Evolutionary conservation across 2,329 filamentous ascomycete genomes (phyloP), one percentile per base, ranked within the genome.

Genomic region (Pseudogymnoascus sp.): DNA sequence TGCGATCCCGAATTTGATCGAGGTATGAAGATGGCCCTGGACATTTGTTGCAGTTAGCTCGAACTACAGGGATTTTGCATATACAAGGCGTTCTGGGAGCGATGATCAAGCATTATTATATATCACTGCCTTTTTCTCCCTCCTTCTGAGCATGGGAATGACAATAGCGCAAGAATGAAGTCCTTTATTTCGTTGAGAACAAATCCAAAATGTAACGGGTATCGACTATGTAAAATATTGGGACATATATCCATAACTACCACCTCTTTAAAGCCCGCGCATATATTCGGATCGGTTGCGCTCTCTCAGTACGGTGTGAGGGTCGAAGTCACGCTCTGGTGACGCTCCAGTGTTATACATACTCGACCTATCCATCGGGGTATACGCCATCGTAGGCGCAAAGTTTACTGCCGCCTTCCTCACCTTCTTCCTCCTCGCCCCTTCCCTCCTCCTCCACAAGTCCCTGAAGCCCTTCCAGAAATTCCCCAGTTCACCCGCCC

Each of bases 1-100:
- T n/a, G 84, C 90, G 63, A 76, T 83, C 61, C 86, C 87, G 18
- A 86, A 91, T 74, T 75, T 92, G 69, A 89, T 92, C 65, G 82
- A 88, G 66, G 65, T 77, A 64, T 83, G 63, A 69, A 35, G 18
- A 14, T 60, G 11, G n/a, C 28, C 18, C 18, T 18, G 11, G 50
- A 14, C 10, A 21, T 56, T 21, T 56, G 50, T 35, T 33, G 28
- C 50, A 35, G 11, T 56, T 56, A 21, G n/a, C 50, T 23, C n/a
- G 35, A 16, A 35, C 21, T 5, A 14, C 5, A 18, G 12, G 11
- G 59, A 18, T 60, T 60, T 60, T 60, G 59, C 59, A 44, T 60
- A 38, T 38, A 12, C 3, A 44, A 40, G 33, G 59, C 35, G 35
- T 38, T 60, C 3, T 38, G 33, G 59, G 59, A 60, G 50, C 50